phyloP scores from a whole-genome alignment of 345 rosid species.

The Melaleuca quinquenervia region DNA sequence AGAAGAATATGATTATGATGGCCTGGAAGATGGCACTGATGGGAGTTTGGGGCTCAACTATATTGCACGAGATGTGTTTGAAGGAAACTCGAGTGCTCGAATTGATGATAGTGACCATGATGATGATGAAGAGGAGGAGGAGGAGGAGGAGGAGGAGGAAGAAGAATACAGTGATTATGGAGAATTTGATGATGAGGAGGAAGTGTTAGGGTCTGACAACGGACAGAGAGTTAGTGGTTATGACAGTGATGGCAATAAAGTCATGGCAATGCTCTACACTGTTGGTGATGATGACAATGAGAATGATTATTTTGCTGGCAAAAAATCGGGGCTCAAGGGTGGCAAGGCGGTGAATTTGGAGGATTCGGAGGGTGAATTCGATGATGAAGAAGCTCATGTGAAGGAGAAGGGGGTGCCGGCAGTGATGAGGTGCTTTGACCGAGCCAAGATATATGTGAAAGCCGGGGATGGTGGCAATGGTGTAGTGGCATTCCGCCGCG shows the following conservation, averaged over 20 bases:
- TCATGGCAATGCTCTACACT: conserved; percentile 4
- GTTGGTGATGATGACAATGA: conserved; percentile 1
- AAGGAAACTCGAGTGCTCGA: conserved; percentile 19
- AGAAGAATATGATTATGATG: conserved; percentile 14
- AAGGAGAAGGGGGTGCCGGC: conserved; percentile 94
- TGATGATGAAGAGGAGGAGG: conserved; percentile 7
- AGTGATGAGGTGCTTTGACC: conserved; percentile 88
- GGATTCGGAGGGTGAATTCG: conserved; percentile 10
- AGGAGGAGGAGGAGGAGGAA: neutral
- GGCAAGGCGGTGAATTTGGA: neutral
- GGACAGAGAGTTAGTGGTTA: conserved; percentile 17
- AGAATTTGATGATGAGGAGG: conserved; percentile 15
- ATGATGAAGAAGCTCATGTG: conserved; percentile 13
- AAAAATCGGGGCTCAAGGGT: neutral
- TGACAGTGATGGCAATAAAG: conserved; percentile 5
- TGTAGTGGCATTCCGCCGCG: conserved; percentile 79
- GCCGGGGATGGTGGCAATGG: conserved; percentile 94
- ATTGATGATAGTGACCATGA: conserved; percentile 25
- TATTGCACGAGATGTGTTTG: conserved; percentile 30
- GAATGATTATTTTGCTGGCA: neutral
- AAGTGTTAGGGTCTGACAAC: conserved; percentile 17
- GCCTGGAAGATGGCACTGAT: conserved; percentile 3
- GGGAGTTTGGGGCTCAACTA: conserved; percentile 19
- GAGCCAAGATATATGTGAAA: conserved; percentile 68
- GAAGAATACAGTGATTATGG: conserved; percentile 12